Base-by-base conservation (phyloP, 2,329 filamentous ascomycete species). In the Fonsecaea multimorphosa region DNA sequence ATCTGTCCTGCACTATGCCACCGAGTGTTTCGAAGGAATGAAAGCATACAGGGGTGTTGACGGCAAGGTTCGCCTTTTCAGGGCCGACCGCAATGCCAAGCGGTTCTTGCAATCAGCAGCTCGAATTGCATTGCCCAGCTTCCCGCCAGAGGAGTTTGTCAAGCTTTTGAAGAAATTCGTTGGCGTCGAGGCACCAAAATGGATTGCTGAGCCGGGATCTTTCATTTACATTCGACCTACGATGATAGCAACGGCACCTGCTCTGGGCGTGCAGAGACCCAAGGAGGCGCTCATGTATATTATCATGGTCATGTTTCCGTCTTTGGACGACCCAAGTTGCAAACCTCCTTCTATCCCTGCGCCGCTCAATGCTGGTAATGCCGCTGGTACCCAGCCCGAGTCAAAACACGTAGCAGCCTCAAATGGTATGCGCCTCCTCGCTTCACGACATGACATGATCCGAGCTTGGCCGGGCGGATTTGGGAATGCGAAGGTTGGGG, bases 401-500 rank as follows among this genome's bases (percentile, higher is more conserved):
- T 14, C 56, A 29, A 55, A 61, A 54, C 54, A 49, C 9, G 36
- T 22, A 60, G 31, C 63, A n/a, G 59, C 40, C 27, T 34, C 27
- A 19, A 60, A 60, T 6, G 58, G 70, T 2, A 70, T 72, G 68
- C 68, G 66, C 24, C 64, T 72, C 19, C 86, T 94, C 75, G 94
- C 93, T 0, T 91, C 87, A 53, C 86, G 87, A 62, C 88, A 93
- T 71, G 91, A 96, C 77, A 91, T 89, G 82, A 88, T 96, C 64
- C 89, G 93, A 70, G 93, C 93, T 12, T 97, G 93, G 93, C 92
- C 92, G 22, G 93, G 93, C 67, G 93, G 94, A 9, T 96, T 96
- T 77, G 93, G 93, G 0, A 93, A 90, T 75, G 92, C 93, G 67
- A 97, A 97, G 80, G 86, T 97, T 36, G 93, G 93, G 61, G 93